Conservation (phyloP, 108 stramenopile genomes). For the Ochromonas danica region DNA sequence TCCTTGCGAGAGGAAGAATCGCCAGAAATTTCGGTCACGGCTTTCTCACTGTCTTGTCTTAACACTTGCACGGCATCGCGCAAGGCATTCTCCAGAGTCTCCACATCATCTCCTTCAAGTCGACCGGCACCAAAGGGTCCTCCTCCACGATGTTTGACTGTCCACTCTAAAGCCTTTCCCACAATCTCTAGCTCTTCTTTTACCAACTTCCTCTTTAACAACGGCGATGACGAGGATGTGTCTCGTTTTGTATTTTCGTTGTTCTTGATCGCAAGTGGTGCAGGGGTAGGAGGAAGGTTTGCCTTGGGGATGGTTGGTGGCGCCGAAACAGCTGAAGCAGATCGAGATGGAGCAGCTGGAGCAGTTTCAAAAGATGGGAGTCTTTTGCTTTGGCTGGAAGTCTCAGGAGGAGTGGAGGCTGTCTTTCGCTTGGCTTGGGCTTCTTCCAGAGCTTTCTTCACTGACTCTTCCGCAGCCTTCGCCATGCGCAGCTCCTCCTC, state of each 20-base stretch:
- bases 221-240: neutral
- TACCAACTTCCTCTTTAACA: neutral
- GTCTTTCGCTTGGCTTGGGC: too few relatives aligned
- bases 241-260: neutral
- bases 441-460: neutral
- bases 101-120: neutral
- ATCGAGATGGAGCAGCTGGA: neutral
- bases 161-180: neutral
- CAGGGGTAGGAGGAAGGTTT: neutral
- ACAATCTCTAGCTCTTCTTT: neutral
- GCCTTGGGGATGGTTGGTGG: neutral
- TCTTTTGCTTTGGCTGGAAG: too few relatives aligned
- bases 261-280: neutral
- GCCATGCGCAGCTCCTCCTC: neutral
- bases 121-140: neutral
- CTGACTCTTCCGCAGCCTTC: neutral
- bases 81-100: neutral
- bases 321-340: neutral
- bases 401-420: too few relatives aligned
- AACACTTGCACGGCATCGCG: neutral
- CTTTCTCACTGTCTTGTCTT: neutral
- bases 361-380: neutral
- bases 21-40: neutral
- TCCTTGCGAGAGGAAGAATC: neutral
- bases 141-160: neutral